Evolutionary conservation across 371 early-diverging fungal genomes (phyloP).

Genomic region (Rhizopus sp.): DNA sequence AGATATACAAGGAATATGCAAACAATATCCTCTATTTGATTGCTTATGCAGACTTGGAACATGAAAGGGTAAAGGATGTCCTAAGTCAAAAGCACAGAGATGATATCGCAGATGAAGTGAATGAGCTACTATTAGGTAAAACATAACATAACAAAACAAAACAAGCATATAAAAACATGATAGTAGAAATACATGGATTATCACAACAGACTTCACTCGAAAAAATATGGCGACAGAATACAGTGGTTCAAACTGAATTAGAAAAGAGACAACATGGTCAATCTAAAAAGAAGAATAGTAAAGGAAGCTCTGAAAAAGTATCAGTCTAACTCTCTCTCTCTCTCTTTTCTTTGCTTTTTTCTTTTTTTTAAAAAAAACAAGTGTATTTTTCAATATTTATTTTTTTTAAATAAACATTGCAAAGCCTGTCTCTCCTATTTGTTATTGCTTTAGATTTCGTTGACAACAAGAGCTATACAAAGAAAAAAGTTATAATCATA

Average conservation of each 20-base stretch:
- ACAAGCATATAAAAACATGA: neutral
- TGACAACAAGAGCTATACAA: conserved; percentile 37
- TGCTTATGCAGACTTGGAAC: conserved; percentile 15
- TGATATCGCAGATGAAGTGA: conserved; percentile 23
- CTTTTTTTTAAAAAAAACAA: conserved; percentile 5
- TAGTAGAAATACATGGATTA: conserved; percentile 10
- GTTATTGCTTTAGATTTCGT: conserved; percentile 34
- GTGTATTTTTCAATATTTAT: neutral
- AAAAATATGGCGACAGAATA: conserved; percentile 24
- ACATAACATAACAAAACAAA: neutral
- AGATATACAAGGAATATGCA: conserved; percentile 14
- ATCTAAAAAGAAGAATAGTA: conserved; percentile 7
- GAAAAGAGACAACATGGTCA: conserved; percentile 13
- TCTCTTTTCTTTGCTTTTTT: neutral
- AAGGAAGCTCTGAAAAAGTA: conserved; percentile 13
- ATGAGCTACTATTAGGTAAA: conserved; percentile 25
- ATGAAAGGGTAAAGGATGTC: conserved; percentile 5
- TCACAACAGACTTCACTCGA: conserved; percentile 21
- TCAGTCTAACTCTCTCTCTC: conserved; percentile 4
- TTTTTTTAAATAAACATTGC: conserved; percentile 1
- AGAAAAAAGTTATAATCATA: conserved; percentile 1
- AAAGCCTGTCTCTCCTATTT: too few relatives aligned
- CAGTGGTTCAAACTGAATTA: conserved; percentile 14
- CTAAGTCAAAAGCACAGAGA: conserved; percentile 20
- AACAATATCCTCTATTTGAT: conserved; percentile 15